Evolutionary conservation across 2,329 filamentous ascomycete species (phyloP), one percentile per base, ranked within the genome.

Genomic region (Beauveria brongniartii): DNA sequence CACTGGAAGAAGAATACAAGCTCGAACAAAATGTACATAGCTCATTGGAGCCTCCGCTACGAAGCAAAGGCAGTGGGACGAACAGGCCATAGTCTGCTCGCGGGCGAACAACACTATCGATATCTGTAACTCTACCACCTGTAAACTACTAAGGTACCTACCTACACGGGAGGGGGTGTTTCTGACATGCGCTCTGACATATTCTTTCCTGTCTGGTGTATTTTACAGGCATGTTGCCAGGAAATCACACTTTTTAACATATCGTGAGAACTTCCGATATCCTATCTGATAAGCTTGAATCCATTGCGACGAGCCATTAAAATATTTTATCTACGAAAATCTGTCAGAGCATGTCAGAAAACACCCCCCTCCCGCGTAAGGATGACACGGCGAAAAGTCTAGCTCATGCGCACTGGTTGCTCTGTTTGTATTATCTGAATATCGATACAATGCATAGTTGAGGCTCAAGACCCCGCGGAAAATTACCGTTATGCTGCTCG

Each of bases 1-100:
- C 82, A 7, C 78, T 99, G 53, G 92, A 97, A 76, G 84, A 88
- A 69, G 90, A 99, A 73, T 97, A 97, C 74, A 87, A 88, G 72
- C 93, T 93, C 73, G 80, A 92, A 37, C 94, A 99, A 77, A 89
- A 79, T 5, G 92, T 97, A 34, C 82, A 80, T 60, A 69, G 71
- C 50, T 71, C 74, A 20, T 67, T 70, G 65, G 68, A 66, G 44
- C 67, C 68, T 9, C 63, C 65, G 43, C 64, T 68, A 24, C 46
- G 30, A 26, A 62, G 52, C 6, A 51, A 26, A 12, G 20, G 52
- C 26, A 24, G 7, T 2, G 52, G 53, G 30, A 34, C 37, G 51
- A 37, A 51, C 30, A 47, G 51, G 37, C 22, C 59, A 50, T 55
- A 55, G 14, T 44, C 26, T 44, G 10, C 20, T 7, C 7, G 7